Evolutionary conservation across 2,329 filamentous ascomycete genomes (phyloP), one percentile per base, ranked within the genome.

Genomic region (Aspergillus sp.): DNA sequence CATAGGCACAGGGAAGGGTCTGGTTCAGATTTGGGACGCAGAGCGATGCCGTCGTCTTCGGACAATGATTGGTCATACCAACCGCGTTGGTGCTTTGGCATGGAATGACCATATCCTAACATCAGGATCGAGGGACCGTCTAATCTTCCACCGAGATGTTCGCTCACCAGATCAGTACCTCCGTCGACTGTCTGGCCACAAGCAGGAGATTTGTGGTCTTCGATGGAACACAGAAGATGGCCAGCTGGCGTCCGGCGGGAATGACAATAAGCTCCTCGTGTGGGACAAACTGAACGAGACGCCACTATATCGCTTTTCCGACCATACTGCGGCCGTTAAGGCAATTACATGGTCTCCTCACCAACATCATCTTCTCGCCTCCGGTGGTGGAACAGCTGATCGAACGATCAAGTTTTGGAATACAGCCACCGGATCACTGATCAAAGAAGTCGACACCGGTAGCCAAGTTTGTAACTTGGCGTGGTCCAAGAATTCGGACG

Each of bases 41-140:
- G 89, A 95, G 65, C 87, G 88, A 68, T 85, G 88, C 57, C 84
- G 93, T 55, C 84, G 93, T 45, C 73, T 99, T 53, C 84, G 94
- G 60, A 96, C 93, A 7, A 99, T 99, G 94, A 96, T 90, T 6
- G 94, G 94, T 2, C 94, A 99, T 71, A 94, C 91, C 0, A 90
- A 88, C 54, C 85, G 94, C 54, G 94, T 99, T 36, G 94, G 94
- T 20, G 91, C 93, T 26, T 77, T 99, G 55, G 94, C 94, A 1
- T 99, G 94, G 94, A 99, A 99, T 65, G 91, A 94, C 47, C 94
- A 99, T 67, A 96, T 99, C 50, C 83, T 99, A 19, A 95, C 92
- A 0, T 97, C 94, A 3, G 94, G 94, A 19, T 97, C 93, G 24
- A 83, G 94, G 47, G 94, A 99, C 74, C 88, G 94, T 32, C 78